A percentile compares a stretch with the other conserved stretches of the same genome.
Conservation (phyloP, 305 asterid species). For the Rubia peregrina region DNA sequence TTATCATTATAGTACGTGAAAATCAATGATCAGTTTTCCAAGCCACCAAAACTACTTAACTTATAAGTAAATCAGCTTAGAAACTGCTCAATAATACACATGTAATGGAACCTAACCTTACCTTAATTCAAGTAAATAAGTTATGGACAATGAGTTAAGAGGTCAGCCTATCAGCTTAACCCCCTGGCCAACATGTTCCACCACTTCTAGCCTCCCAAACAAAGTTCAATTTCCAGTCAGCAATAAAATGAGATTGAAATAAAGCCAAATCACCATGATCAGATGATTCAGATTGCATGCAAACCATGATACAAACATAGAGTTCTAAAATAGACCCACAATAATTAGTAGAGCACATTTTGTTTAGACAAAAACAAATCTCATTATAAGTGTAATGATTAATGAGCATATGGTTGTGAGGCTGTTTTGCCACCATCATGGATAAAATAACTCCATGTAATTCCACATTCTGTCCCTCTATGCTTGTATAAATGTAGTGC, state of each 20-base stretch:
- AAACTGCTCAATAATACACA: no score
- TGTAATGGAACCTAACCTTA: no score
- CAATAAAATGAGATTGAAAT: constrained; percentile 31
- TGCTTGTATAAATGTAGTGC: constrained; percentile 8
- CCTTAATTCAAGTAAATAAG: neutral
- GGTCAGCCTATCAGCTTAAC: constrained; percentile 22
- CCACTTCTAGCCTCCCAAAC: constrained; percentile 54
- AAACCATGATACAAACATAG: constrained; percentile 17
- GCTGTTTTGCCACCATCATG: constrained; percentile 32
- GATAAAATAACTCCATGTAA: constrained; percentile 29
- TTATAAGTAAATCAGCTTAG: no score
- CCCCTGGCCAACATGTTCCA: constrained; percentile 62
- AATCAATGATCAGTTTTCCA: no score
- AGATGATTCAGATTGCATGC: constrained; percentile 19
- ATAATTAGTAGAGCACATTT: constrained; percentile 16
- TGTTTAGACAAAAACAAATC: constrained; percentile 5
- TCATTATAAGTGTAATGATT: constrained; percentile 37
- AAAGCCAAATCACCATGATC: constrained; percentile 16
- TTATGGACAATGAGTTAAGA: neutral
- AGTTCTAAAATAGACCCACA: constrained; percentile 2
- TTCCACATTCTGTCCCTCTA: neutral
- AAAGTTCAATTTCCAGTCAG: constrained; percentile 50
- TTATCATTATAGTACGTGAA: no score
- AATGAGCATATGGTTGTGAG: constrained; percentile 45
- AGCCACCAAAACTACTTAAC: no score